Evolutionary conservation across 495 filamentous ascomycete genomes (phyloP).

Genomic region (Aspergillus cavernicola): DNA sequence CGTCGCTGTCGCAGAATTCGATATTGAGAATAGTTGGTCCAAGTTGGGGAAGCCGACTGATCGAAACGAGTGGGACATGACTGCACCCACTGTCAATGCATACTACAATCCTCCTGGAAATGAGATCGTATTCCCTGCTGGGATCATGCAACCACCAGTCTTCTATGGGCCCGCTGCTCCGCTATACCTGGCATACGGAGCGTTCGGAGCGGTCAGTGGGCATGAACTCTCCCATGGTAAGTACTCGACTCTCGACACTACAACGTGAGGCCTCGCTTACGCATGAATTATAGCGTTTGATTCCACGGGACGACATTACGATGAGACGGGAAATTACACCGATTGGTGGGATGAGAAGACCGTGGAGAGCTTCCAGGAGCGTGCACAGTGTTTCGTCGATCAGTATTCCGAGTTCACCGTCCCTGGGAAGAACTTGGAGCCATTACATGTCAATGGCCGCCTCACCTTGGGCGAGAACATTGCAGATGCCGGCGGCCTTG

Average conservation of each 20-base stretch:
- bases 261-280: slow-evolving; percentile 3
- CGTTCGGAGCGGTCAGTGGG: slow-evolving; percentile 66
- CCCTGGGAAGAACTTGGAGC: slow-evolving; percentile 47
- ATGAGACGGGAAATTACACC: slow-evolving; percentile 61
- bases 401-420: slow-evolving; percentile 66
- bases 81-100: slow-evolving; percentile 57
- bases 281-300: slow-evolving; percentile 53
- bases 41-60: slow-evolving; percentile 58
- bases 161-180: slow-evolving; percentile 62
- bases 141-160: slow-evolving; percentile 67
- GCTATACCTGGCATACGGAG: slow-evolving; percentile 64
- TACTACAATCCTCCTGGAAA: slow-evolving; percentile 64
- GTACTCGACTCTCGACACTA: slow-evolving; percentile 8
- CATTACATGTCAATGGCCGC: slow-evolving; percentile 63
- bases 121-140: slow-evolving; percentile 68
- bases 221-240: slow-evolving; percentile 69
- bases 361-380: slow-evolving; percentile 56
- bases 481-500: slow-evolving; percentile 68
- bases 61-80: slow-evolving; percentile 61
- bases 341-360: slow-evolving; percentile 71
- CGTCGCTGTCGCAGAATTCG: slow-evolving; percentile 46
- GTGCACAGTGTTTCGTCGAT: slow-evolving; percentile 66
- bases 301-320: slow-evolving; percentile 62
- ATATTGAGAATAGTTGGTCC: slow-evolving; percentile 50
- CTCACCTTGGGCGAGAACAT: slow-evolving; percentile 74